Percentiles rank a stretch among this genome's conserved stretches.
Evolutionary conservation across 805 yeast species (phyloP).

Genomic region (Wickerhamiella occidentalis): DNA sequence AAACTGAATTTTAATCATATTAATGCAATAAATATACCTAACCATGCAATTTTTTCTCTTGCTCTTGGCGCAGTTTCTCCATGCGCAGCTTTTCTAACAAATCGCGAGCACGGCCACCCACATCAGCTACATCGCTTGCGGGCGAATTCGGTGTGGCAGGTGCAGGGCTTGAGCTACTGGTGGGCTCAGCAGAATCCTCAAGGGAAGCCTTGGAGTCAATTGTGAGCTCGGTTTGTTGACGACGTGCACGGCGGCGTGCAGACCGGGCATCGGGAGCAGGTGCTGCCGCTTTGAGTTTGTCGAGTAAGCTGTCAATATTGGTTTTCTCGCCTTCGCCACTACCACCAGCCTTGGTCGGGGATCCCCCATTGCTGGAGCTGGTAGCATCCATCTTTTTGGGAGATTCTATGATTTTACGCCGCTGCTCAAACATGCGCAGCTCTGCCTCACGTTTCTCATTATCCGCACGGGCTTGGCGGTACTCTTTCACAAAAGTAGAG

Average conservation of each 20-base stretch:
- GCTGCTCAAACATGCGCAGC: conserved; percentile 57
- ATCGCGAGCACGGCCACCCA: conserved; percentile 50
- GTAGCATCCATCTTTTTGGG: conserved; percentile 27
- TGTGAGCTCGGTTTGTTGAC: not conserved
- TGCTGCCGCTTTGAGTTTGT: conserved; percentile 77
- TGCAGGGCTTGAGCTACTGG: not conserved
- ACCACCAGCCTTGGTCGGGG: conserved; percentile 3
- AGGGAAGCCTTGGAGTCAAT: conserved; percentile 4
- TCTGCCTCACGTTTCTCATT: conserved; percentile 77
- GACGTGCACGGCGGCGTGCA: conserved; percentile 58
- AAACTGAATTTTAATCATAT: not conserved
- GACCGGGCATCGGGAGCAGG: conserved; percentile 65
- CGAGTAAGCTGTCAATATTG: conserved; percentile 74
- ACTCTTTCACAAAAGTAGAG: conserved; percentile 66
- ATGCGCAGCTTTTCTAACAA: conserved; percentile 49
- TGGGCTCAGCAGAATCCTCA: not conserved
- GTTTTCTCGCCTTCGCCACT: conserved; percentile 11
- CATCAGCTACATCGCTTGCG: conserved; percentile 18
- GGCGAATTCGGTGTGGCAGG: conserved; percentile 19
- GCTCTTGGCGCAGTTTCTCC: conserved; percentile 1
- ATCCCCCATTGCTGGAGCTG: not conserved
- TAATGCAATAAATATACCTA: conserved; percentile 8
- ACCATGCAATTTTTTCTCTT: not conserved
- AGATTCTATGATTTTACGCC: conserved; percentile 50
- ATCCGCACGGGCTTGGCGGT: conserved; percentile 66